These are phyloP conservation scores for Trichoderma orchidacearum DNA, from an alignment of 495 filamentous ascomycete species.

Conservation along the genomic window DNA sequence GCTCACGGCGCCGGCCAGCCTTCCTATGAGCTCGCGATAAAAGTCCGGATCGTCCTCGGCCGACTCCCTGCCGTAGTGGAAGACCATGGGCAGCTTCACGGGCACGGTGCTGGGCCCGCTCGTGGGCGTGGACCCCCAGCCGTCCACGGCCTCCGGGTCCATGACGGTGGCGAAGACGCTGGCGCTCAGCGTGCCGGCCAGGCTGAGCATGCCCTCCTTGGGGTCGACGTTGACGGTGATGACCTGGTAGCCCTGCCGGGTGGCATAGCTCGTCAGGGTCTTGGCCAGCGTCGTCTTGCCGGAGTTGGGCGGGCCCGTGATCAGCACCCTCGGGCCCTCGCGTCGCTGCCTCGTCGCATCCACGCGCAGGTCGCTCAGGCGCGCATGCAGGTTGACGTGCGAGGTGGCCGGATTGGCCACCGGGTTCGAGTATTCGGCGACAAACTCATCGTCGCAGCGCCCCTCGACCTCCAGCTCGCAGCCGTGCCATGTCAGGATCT, in stretches of 20 bases:
- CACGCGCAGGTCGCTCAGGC: conserved; percentile 53
- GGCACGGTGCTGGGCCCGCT: conserved; percentile 77
- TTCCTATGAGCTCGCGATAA: conserved; percentile 59
- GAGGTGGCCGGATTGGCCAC: conserved; percentile 76
- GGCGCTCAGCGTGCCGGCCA: conserved; percentile 77
- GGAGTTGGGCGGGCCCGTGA: conserved; percentile 66
- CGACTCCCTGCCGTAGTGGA: conserved; percentile 65
- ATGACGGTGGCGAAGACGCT: conserved; percentile 72
- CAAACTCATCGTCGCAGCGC: conserved; percentile 27
- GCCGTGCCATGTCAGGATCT: conserved; percentile 84
- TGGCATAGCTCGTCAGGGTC: conserved; percentile 70
- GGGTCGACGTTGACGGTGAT: conserved; percentile 80
- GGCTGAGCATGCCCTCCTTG: conserved; percentile 67
- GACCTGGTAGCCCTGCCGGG: conserved; percentile 61
- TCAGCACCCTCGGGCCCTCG: conserved; percentile 64
- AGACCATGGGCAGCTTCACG: conserved; percentile 86
- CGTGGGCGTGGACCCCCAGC: conserved; percentile 79
- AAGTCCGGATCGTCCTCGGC: conserved; percentile 61
- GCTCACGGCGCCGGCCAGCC: conserved; percentile 67
- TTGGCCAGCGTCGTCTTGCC: conserved; percentile 81
- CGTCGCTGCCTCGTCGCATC: conserved; percentile 33
- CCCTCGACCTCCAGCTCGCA: conserved; percentile 66
- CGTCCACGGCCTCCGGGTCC: conserved; percentile 62
- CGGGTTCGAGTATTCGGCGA: conserved; percentile 49
- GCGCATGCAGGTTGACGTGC: conserved; percentile 81